Evolutionary conservation across 2,329 filamentous ascomycete species (phyloP).

Genomic region (Fusarium sp.): DNA sequence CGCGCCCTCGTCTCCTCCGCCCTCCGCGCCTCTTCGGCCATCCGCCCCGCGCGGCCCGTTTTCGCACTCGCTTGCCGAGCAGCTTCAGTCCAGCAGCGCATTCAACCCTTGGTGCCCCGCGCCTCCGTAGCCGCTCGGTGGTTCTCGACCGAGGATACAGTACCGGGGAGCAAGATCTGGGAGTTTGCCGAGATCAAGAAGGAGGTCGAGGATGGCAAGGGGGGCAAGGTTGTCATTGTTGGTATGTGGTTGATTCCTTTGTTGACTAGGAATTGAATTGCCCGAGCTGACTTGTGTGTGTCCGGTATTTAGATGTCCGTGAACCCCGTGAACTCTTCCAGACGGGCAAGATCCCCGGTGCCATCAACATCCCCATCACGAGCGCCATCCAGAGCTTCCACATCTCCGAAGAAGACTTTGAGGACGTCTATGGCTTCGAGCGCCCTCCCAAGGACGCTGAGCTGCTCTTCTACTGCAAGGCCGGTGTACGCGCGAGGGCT

Average conservation of each 20-base stretch:
- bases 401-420: slow-evolving; percentile 80
- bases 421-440: slow-evolving; percentile 81
- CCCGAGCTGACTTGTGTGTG: not conserved
- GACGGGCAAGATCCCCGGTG: slow-evolving; percentile 80
- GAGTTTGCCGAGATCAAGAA: slow-evolving; percentile 60
- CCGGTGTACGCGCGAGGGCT: slow-evolving; percentile 82
- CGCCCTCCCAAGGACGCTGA: slow-evolving; percentile 68
- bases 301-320: slow-evolving; percentile 68
- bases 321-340: slow-evolving; percentile 74
- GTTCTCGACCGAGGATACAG: slow-evolving; percentile 26
- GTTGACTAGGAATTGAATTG: not conserved
- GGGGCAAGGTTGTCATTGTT: slow-evolving; percentile 55
- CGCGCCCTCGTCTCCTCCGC: slow-evolving; percentile 27
- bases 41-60: slow-evolving; percentile 11
- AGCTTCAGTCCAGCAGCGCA: not conserved
- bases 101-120: slow-evolving; percentile 4
- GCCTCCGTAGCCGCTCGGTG: slow-evolving; percentile 7
- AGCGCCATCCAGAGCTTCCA: slow-evolving; percentile 83
- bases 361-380: slow-evolving; percentile 84
- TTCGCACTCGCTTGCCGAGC: slow-evolving; percentile 14
- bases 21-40: slow-evolving; percentile 25
- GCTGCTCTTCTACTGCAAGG: slow-evolving; percentile 92
- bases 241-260: slow-evolving; percentile 47
- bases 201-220: slow-evolving; percentile 42
- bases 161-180: slow-evolving; percentile 54